Evolutionary conservation across 495 filamentous ascomycete genomes (phyloP), one percentile per base, ranked within the genome.

Genomic region (Jackrogersella minutella): DNA sequence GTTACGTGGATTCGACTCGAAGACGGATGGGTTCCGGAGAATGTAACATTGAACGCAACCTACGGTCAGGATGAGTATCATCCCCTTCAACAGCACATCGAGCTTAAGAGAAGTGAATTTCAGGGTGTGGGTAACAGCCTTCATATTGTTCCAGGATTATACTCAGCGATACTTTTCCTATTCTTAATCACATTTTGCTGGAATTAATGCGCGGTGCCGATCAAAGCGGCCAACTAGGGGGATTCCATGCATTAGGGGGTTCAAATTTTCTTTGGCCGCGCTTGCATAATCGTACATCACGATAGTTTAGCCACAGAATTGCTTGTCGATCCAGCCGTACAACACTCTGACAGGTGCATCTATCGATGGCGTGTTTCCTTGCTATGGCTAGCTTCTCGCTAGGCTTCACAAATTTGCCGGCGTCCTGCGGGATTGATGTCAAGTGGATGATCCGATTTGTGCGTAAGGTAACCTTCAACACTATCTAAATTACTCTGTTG

Each of bases 1-100:
- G 72, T 87, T 1, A 90, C 89, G 0, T 91, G 87, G 84, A 81
- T 91, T 49, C 79, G 87, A 21, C 77, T 93, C 43, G 89, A 92
- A 70, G 80, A 81, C 31, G 87, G 84, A 0, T 74, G 73, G n/a
- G 68, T 84, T 1, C 80, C 86, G 3, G 85, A 84, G 2, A 71
- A 71, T 9, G 83, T 91, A n/a, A 80, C 76, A 36, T 74, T 93
- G 60, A 93, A 93, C 65, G 59, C 71, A n/a, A 91, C 88, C 1
- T 92, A 89, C 73, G 87, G 88, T 0, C 43, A 76, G 43, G 89
- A 93, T 71, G 19, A 24, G 17, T 90, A 90, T 72, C 77, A 43
- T 43, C 39, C 39, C 39, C 39, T 43, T 43, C 14, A 10, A 10
- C 39, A 43, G 39, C 14, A 43, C 17, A 43, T 43, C 13, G 39